phyloP scores from a whole-genome alignment of 495 filamentous ascomycete species.

The Recurvomyces mirabilis region DNA sequence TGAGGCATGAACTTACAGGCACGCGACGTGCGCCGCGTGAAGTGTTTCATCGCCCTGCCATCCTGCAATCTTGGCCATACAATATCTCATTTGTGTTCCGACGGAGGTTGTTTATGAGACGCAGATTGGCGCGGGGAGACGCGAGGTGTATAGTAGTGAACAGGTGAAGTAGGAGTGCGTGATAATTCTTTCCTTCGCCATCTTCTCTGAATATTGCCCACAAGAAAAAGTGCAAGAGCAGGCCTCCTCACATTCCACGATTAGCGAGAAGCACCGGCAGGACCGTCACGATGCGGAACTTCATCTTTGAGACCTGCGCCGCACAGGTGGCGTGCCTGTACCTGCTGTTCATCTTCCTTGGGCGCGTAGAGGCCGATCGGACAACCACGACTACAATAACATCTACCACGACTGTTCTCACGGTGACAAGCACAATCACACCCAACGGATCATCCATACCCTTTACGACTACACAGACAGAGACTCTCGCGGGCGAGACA shows the following conservation, averaged over 20 bases:
- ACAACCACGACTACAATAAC: constrained; percentile 11
- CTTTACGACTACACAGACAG: not conserved
- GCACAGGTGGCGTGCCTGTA: constrained; percentile 3
- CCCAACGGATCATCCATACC: not conserved
- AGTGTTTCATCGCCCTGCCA: too few species aligned
- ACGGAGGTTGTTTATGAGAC: too few species aligned
- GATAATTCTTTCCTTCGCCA: too few species aligned
- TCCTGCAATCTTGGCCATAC: too few species aligned
- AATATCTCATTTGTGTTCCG: too few species aligned
- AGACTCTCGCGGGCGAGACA: not conserved
- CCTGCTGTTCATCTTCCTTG: not conserved
- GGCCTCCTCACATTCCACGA: not conserved
- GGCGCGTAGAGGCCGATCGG: not conserved
- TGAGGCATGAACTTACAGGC: too few species aligned
- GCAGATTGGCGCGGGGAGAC: too few species aligned
- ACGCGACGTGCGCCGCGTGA: too few species aligned
- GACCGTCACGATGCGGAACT: not conserved
- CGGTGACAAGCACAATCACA: constrained; percentile 11
- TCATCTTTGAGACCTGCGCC: not conserved
- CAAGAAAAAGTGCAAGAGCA: too few species aligned
- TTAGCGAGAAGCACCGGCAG: not conserved
- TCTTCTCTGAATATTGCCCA: too few species aligned
- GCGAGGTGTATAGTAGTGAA: too few species aligned
- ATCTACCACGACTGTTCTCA: constrained; percentile 12
- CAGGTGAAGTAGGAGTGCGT: not conserved